Evolutionary conservation across 805 yeast species (phyloP), one percentile per base, ranked within the genome.

Genomic region (Wickerhamomyces canadensis): DNA sequence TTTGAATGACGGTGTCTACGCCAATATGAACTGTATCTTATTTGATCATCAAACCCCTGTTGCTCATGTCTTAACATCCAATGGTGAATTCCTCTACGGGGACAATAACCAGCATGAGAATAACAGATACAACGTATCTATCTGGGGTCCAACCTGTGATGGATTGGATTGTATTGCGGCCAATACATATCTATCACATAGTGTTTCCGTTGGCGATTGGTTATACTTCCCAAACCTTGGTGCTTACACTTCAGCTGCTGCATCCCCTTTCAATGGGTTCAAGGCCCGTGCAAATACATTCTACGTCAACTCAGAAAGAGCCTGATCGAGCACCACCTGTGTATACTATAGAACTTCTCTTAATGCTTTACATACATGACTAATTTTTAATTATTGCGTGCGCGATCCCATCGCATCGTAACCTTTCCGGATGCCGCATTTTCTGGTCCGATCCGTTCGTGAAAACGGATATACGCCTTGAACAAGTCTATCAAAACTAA

Each of bases 121-220:
- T 31, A 7, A 40, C 27, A 56, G 59, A 29, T 52, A 59, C 45
- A 59, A 58, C 31, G 81, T 74, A 36, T 84, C 95, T 4, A 72
- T 93, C 42, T 91, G 98, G 98, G 98, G 98, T 6, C 98, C 98
- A 31, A 91, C 98, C 15, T 91, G 98, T 65, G 98, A 91, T 62
- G 97, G 97, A 4, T 69, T 91, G 45, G 98, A 91, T 60, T 83
- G 95, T 59, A 76, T 91, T 40, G 59, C 83, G 15, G 58, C 67
- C 33, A 67, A 65, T 26, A 65, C 76, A 42, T 50, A 48, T 25
- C 67, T 91, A 52, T 68, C 79, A 15, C 68, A 72, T 37, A 76
- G 78, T 27, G 78, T 87, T 31, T 66, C 68, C 16, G 81, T 84
- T 30, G 98, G 97, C 8, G 98, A 91, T 59, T 91, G 98, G 98